phyloP scores from a whole-genome alignment of 2,329 filamentous ascomycete genomes.

The Incumbomyces lentus region DNA sequence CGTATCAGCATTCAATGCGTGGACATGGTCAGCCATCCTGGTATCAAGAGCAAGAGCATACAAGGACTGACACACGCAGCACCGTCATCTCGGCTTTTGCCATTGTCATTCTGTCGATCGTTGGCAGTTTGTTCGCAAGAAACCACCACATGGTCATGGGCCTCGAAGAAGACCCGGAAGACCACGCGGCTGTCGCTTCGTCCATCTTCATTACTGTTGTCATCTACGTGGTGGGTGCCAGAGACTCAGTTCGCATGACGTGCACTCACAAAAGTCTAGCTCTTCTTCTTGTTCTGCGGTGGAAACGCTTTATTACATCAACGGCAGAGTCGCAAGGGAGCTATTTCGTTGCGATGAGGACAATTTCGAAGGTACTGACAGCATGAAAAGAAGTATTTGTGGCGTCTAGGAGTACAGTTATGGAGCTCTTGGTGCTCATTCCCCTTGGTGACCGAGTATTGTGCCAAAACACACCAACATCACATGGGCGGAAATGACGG shows the following conservation, averaged over 20 bases:
- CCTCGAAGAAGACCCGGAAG: slow-evolving; percentile 49
- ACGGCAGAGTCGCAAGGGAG: slow-evolving; percentile 70
- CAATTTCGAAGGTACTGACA: background rate
- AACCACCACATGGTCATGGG: slow-evolving; percentile 80
- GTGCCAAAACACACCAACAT: no score
- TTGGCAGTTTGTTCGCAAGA: slow-evolving; percentile 64
- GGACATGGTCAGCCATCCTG: slow-evolving; percentile 65
- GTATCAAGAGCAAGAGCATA: background rate
- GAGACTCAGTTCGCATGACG: no score
- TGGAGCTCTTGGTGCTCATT: no score
- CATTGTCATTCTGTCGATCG: slow-evolving; percentile 53
- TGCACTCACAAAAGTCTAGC: slow-evolving; percentile 39
- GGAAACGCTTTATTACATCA: slow-evolving; percentile 79
- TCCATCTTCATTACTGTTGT: slow-evolving; percentile 82
- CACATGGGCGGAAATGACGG: no score
- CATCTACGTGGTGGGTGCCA: slow-evolving; percentile 68
- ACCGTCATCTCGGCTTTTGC: slow-evolving; percentile 57
- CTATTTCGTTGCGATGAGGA: slow-evolving; percentile 54
- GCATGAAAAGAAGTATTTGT: background rate
- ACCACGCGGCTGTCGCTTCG: slow-evolving; percentile 67
- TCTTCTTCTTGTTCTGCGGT: slow-evolving; percentile 83
- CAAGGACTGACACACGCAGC: slow-evolving; percentile 38
- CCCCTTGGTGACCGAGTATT: no score
- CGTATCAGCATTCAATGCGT: slow-evolving; percentile 83
- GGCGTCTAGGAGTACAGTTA: no score